Base-by-base conservation (phyloP, 495 filamentous ascomycete species). In the Achaetomiella virescens region DNA sequence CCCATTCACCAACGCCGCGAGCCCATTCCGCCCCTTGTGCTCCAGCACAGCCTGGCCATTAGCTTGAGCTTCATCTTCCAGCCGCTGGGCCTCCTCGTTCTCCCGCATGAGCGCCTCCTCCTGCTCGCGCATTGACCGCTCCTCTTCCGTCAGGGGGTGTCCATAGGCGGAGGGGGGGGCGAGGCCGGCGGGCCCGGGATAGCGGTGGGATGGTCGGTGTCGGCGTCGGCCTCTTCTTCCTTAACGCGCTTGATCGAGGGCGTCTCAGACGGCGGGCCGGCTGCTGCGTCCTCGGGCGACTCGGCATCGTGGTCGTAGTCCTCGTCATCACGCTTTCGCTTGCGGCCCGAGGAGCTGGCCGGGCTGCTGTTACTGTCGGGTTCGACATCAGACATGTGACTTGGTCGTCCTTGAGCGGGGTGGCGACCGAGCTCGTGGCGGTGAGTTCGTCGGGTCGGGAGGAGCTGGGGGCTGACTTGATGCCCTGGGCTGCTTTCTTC, bases 251-350 rank as follows among this genome's bases (percentile, higher is more conserved):
- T 81, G 27, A 71, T 48, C 0, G 72, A 74, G 8, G 71, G 74
- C 0, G 69, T 70, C 58, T 78, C 79, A 25, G 76, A 73, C 6
- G 71, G 62, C 1, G 72, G 69, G 33, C 27, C 27, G 27, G 38
- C 46, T 7, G 10, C 47, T 7, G 65, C 54, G 14, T 63, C 62
- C 1, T 61, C 67, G 33, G 69, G 69, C 15, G 54, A 69, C 12
- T 58, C 62, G 9, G 54, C 63, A n/a, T n/a, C n/a, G 1, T 66
- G 66, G 6, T 61, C 61, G 18, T 70, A 70, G 25, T 48, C 35
- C 18, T 52, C 42, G 29, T 67, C 66, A n/a, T 75, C 63, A 33
- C 83, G 74, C 69, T 87, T 88, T 15, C 87, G 80, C 70, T 90
- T 90, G 21, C 81, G 71, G 25, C 76, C 72, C 8, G 55, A 55